These are phyloP conservation scores for Penicillium chermesinum DNA, from an alignment of 495 filamentous ascomycete genomes.

Conservation along the genomic window DNA sequence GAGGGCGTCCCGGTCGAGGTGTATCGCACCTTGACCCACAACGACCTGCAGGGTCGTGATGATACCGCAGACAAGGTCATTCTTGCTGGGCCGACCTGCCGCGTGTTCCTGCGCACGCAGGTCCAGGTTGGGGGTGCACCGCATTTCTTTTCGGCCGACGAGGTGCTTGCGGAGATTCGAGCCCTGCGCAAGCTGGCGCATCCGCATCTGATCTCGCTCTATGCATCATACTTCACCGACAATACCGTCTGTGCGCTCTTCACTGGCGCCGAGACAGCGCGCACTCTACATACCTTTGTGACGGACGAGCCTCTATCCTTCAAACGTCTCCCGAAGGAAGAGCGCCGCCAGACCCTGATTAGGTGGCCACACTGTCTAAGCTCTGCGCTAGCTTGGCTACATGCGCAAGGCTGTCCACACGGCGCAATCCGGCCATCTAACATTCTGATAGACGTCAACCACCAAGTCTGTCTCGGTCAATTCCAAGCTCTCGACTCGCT, in stretches of 20 bases:
- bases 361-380: conserved; percentile 86
- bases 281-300: conserved; percentile 72
- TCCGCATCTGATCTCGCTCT: conserved; percentile 74
- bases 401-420: conserved; percentile 67
- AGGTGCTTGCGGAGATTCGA: conserved; percentile 66
- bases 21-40: conserved; percentile 44
- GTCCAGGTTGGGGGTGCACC: conserved; percentile 57
- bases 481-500: conserved; percentile 59
- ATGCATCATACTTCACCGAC: conserved; percentile 72
- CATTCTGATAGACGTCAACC: conserved; percentile 66
- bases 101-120: conserved; percentile 63
- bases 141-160: conserved; percentile 55
- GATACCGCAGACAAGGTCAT: conserved; percentile 64
- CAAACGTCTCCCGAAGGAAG: conserved; percentile 66
- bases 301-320: conserved; percentile 59
- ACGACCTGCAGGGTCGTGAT: conserved; percentile 40
- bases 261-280: conserved; percentile 61
- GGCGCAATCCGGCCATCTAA: conserved; percentile 81
- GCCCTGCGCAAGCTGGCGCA: conserved; percentile 61
- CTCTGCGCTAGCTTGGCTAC: conserved; percentile 71
- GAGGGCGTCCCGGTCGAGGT: conserved; percentile 78
- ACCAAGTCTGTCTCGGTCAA: conserved; percentile 69
- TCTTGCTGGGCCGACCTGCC: conserved; percentile 39
- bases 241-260: conserved; percentile 72
- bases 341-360: conserved; percentile 63